These are phyloP conservation scores for Aspergillus pseudoviridinutans DNA, from an alignment of 2,329 filamentous ascomycete genomes.

Conservation along the genomic window DNA sequence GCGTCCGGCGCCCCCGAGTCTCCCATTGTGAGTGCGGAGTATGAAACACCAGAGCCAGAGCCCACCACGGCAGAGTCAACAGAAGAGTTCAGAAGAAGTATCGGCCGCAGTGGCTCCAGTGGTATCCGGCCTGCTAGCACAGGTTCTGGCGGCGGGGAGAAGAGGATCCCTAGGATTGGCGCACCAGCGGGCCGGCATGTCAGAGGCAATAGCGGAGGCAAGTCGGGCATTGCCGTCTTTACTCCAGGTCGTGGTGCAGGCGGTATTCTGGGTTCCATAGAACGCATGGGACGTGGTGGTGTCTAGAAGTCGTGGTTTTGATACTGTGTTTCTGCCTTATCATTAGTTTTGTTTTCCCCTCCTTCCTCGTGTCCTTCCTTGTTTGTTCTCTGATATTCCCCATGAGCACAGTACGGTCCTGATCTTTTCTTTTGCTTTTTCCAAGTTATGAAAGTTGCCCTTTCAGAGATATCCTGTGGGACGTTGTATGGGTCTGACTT, in stretches of 20 bases:
- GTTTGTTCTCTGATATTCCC: not conserved
- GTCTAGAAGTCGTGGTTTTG: constrained; percentile 6
- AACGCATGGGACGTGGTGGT: constrained; percentile 69
- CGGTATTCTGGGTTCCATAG: constrained; percentile 78
- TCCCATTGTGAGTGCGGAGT: not conserved
- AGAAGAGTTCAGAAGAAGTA: constrained; percentile 21
- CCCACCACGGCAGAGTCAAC: constrained; percentile 9
- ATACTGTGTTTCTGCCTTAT: not conserved
- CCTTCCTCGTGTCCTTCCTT: not conserved
- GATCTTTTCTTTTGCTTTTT: not conserved
- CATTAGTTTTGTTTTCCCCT: not conserved
- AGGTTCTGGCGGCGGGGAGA: constrained; percentile 19
- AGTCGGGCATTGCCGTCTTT: constrained; percentile 34
- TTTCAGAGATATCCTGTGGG: not conserved
- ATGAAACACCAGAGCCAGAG: constrained; percentile 9
- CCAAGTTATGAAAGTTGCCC: not conserved
- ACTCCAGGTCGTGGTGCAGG: constrained; percentile 50
- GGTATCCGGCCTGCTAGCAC: constrained; percentile 30
- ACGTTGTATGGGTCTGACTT: not conserved
- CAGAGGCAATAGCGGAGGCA: constrained; percentile 35
- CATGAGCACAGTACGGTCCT: not conserved
- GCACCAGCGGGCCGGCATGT: constrained; percentile 23
- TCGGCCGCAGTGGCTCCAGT: constrained; percentile 26
- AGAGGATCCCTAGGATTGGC: constrained; percentile 30
- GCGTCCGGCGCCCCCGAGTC: constrained; percentile 1